Percentiles rank a stretch among this genome's conserved stretches.
Evolutionary conservation across 2,329 filamentous ascomycete genomes (phyloP).

Genomic region (Pseudocercospora cruenta): DNA sequence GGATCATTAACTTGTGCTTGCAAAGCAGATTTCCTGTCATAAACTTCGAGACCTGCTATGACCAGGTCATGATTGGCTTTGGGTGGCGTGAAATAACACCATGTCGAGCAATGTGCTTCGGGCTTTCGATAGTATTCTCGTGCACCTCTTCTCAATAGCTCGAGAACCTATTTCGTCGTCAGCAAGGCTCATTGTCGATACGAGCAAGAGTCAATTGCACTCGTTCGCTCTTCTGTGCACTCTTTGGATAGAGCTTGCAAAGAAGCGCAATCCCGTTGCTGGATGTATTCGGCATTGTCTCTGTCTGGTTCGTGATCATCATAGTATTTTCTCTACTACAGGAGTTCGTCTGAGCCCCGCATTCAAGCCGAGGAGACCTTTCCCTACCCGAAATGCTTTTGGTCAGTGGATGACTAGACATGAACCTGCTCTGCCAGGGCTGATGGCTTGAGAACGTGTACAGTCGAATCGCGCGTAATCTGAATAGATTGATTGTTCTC

Average conservation of each 20-base stretch:
- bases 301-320: neutral
- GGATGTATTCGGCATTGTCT: neutral
- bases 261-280: neutral
- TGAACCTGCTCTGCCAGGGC: neutral
- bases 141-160: conserved; percentile 28
- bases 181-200: neutral
- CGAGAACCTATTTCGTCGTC: conserved; percentile 26
- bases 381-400: neutral
- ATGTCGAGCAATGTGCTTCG: conserved; percentile 27
- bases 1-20: conserved; percentile 33
- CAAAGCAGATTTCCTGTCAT: conserved; percentile 31
- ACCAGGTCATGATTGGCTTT: conserved; percentile 10
- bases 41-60: conserved; percentile 34
- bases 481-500: neutral
- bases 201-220: neutral
- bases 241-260: neutral
- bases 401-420: neutral
- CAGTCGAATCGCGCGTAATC: neutral
- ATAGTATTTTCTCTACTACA: neutral
- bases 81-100: conserved; percentile 16
- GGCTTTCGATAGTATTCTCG: conserved; percentile 33
- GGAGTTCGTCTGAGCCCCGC: neutral
- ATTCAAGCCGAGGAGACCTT: neutral
- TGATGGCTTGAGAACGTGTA: neutral
- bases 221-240: neutral